Conservation (phyloP, 2,329 filamentous ascomycete species). For the Atkinsonella texensis region DNA sequence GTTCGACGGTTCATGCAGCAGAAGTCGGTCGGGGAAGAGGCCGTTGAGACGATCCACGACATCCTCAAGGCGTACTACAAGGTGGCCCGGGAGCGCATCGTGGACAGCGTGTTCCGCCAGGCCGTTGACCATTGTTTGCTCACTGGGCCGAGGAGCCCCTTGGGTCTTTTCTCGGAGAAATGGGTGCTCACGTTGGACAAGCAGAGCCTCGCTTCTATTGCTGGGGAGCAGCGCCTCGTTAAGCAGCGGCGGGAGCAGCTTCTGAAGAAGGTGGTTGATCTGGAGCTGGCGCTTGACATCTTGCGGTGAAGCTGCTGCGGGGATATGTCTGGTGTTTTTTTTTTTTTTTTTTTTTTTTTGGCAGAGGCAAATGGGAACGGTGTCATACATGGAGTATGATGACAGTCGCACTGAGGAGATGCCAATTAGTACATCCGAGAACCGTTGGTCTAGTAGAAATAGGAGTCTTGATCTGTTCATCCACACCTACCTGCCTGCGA, state of each 20-base stretch:
- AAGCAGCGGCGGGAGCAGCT: not conserved
- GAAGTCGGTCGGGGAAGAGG: constrained; percentile 20
- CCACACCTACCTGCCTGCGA: too few species aligned
- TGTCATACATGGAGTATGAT: too few species aligned
- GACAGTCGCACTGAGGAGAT: too few species aligned
- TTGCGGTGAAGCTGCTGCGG: not conserved
- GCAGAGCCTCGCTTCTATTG: not conserved
- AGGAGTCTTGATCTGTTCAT: too few species aligned
- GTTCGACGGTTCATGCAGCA: constrained; percentile 9
- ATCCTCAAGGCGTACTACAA: constrained; percentile 50
- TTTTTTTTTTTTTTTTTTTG: not conserved
- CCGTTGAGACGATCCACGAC: constrained; percentile 44
- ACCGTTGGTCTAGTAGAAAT: too few species aligned
- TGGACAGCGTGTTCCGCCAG: constrained; percentile 50
- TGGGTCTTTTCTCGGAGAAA: constrained; percentile 1
- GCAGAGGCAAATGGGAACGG: too few species aligned
- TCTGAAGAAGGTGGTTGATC: constrained; percentile 2
- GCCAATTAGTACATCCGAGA: too few species aligned
- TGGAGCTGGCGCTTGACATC: constrained; percentile 4
- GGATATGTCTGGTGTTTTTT: not conserved
- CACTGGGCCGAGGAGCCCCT: constrained; percentile 1
- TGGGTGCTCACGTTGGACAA: constrained; percentile 2
- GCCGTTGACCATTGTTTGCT: constrained; percentile 13
- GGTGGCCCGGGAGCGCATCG: constrained; percentile 46
- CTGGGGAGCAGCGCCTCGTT: not conserved